These are phyloP conservation scores for Sordaria brevicollis DNA, from an alignment of 495 filamentous ascomycete species.

Conservation along the genomic window DNA sequence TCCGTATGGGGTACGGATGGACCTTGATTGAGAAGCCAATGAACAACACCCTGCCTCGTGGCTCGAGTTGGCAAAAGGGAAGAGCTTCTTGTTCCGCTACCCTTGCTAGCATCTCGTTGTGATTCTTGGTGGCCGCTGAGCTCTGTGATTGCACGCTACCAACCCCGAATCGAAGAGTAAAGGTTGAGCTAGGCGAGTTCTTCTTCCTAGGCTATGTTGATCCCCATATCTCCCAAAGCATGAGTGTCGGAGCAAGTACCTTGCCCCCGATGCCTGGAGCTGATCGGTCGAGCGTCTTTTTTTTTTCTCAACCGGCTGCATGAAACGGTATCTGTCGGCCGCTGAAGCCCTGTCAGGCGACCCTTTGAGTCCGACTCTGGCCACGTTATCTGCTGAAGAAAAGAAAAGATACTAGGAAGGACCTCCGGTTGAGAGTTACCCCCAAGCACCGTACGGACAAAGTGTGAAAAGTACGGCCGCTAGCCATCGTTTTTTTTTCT, in stretches of 20 bases:
- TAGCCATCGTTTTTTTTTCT: not conserved
- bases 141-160: not conserved
- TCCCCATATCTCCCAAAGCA: not conserved
- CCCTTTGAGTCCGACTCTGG: not conserved
- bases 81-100: not conserved
- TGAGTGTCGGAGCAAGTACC: not conserved
- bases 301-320: not conserved
- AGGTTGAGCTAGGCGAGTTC: not conserved
- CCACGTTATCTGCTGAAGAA: not conserved
- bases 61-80: not conserved
- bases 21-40: not conserved
- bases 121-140: not conserved
- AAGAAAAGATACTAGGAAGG: not conserved
- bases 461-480: not conserved
- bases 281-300: not conserved
- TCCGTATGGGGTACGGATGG: not conserved
- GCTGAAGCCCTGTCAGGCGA: not conserved
- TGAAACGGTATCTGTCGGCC: not conserved
- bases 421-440: not conserved
- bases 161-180: not conserved
- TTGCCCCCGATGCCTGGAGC: not conserved
- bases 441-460: not conserved
- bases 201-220: not conserved
- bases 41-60: not conserved
- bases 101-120: not conserved